These are phyloP conservation scores for Suillus decipiens DNA, from an alignment of 768 basidiomycete species.

Conservation along the genomic window DNA sequence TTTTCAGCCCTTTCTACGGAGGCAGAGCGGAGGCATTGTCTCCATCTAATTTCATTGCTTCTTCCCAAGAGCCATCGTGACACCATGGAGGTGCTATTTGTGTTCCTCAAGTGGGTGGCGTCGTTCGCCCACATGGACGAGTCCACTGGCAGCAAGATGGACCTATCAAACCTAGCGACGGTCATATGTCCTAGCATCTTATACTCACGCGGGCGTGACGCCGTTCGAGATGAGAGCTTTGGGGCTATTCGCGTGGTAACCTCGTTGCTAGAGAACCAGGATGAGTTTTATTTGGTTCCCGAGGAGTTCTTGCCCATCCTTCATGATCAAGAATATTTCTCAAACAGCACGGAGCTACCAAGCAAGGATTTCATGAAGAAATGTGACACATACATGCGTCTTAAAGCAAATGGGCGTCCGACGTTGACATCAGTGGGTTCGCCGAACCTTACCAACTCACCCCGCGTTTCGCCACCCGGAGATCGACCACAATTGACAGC, in stretches of 20 bases:
- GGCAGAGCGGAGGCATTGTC: slow-evolving; percentile 75
- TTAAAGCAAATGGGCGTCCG: slow-evolving; percentile 60
- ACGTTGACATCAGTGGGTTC: slow-evolving; percentile 33
- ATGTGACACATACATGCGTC: slow-evolving; percentile 85
- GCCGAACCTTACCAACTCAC: slow-evolving; percentile 23
- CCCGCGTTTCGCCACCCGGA: slow-evolving; percentile 35
- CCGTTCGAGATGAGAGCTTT: slow-evolving; percentile 92
- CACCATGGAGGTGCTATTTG: slow-evolving; percentile 96
- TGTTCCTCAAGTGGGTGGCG: slow-evolving; percentile 99
- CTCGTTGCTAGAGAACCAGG: slow-evolving; percentile 86
- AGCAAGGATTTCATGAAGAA: slow-evolving; percentile 96
- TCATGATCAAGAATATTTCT: slow-evolving; percentile 90
- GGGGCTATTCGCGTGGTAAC: slow-evolving; percentile 84
- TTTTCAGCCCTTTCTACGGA: slow-evolving; percentile 66
- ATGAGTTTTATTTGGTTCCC: slow-evolving; percentile 95
- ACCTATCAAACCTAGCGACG: slow-evolving; percentile 91
- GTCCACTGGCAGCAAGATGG: slow-evolving; percentile 98
- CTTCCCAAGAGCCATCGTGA: slow-evolving; percentile 94
- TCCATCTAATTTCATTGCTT: slow-evolving; percentile 84
- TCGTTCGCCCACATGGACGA: slow-evolving; percentile 98
- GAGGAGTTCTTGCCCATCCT: slow-evolving; percentile 85
- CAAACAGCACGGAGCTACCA: slow-evolving; percentile 83
- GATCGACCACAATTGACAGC: slow-evolving; percentile 50
- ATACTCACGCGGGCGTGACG: slow-evolving; percentile 83
- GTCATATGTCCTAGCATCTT: slow-evolving; percentile 99